Base-by-base conservation (phyloP, 495 filamentous ascomycete species). In the Daldinia grandis region DNA sequence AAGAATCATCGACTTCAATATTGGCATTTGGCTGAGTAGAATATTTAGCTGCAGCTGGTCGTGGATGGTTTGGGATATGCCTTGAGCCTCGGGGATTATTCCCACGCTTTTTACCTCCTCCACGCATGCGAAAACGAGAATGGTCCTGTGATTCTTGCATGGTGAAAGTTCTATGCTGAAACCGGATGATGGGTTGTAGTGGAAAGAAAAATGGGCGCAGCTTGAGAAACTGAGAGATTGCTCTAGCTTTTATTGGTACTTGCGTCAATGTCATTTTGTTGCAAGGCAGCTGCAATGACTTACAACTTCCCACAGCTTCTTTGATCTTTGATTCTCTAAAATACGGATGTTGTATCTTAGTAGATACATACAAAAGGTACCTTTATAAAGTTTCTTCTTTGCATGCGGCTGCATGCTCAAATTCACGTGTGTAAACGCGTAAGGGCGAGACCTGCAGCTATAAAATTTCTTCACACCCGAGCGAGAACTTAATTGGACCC, bases 71-170 rank as follows among this genome's bases (percentile, higher is more conserved):
- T 44, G 15, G 3, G 17, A 17, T 15, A 19, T 42, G 7, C 6
- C 42, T 21, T 51, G 21, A 21, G 12, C 27, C 19, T 42, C 38
- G 38, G 5, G 33, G 7, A 35, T 44, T 21, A 15, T 44, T 56
- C 17, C 50, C 19, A 25, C 31, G 61, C 9, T 17, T 56, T 12
- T 17, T 35, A 21, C 59, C 59, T 62, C 47, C 42, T 10, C 51
- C 37, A 17, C n/a, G 17, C 4, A 27, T n/a, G 58, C 30, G 58
- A 62, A 33, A 59, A 57, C 33, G 27, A 33, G 57, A 35, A 35
- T 24, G n/a, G 1, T 5, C 10, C 42, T 61, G 49, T 10, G 58
- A 10, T 50, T 68, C 42, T 35, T 68, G 58, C 66, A 68, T 68
- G 51, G 51, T 53, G 57, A 61, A 21, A 21, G 15, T 47, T 40